phyloP scores from a whole-genome alignment of 176 grass and related monocot genomes.

The Carex scoparia region DNA sequence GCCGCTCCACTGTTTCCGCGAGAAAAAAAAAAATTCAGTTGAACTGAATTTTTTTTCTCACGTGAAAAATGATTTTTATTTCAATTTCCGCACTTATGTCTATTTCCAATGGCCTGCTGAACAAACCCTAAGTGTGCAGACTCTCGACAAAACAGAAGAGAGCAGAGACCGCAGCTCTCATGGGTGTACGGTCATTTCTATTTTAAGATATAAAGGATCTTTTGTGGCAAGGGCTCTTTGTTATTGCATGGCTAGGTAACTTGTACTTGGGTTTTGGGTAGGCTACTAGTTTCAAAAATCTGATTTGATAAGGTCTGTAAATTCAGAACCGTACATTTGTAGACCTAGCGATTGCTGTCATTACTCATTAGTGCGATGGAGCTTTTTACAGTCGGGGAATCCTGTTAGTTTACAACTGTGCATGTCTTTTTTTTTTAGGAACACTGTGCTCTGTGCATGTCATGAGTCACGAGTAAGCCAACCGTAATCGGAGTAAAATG shows the following conservation, averaged over 20 bases:
- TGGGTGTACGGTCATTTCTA: slow-evolving; percentile 13
- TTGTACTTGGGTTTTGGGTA: not conserved
- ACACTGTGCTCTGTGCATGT: not conserved
- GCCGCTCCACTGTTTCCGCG: too few species aligned
- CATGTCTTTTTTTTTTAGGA: not conserved
- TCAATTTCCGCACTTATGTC: too few species aligned
- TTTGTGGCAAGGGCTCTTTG: not conserved
- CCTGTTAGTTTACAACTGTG: not conserved
- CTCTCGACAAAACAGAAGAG: not conserved
- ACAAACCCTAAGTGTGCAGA: not conserved
- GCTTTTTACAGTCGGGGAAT: not conserved
- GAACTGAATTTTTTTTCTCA: too few species aligned
- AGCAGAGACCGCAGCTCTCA: slow-evolving; percentile 12
- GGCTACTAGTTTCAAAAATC: not conserved
- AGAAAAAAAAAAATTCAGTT: too few species aligned
- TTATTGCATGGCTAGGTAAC: not conserved
- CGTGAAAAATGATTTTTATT: too few species aligned
- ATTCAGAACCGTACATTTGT: not conserved
- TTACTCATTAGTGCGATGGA: not conserved
- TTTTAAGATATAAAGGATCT: not conserved
- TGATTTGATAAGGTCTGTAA: not conserved
- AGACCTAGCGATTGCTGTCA: not conserved
- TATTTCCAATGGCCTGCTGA: too few species aligned
- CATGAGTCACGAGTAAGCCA: not conserved
- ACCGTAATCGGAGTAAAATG: too few species aligned